These are phyloP conservation scores for Magnolia officinalis DNA, from an alignment of 164 flowering plant genomes.

Conservation along the genomic window DNA sequence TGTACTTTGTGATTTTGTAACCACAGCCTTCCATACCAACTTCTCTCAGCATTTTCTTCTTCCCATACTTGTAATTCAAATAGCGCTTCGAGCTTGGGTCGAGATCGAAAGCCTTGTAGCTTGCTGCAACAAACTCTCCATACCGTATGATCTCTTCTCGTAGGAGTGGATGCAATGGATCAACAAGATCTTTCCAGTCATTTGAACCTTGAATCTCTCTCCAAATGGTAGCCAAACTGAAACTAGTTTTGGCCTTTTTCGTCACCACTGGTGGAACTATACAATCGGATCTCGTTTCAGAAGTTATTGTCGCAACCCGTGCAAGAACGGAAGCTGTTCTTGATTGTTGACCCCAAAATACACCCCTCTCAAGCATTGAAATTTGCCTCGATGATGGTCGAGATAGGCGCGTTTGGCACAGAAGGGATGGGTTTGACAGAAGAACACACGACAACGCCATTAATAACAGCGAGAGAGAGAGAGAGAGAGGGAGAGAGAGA, in stretches of 20 bases:
- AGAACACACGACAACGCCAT: constrained; percentile 11
- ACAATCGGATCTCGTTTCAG: neutral
- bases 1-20: constrained; percentile 67
- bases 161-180: constrained; percentile 64
- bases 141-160: constrained; percentile 61
- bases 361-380: neutral
- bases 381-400: neutral
- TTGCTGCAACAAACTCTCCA: constrained; percentile 58
- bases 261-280: neutral
- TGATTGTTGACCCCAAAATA: neutral
- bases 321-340: neutral
- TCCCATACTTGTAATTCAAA: constrained; percentile 68
- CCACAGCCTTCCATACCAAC: constrained; percentile 53
- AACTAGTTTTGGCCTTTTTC: neutral
- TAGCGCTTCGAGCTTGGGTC: constrained; percentile 56
- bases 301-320: neutral
- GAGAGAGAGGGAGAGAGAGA: neutral
- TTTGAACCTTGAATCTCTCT: constrained; percentile 60
- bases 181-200: constrained; percentile 60
- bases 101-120: constrained; percentile 74
- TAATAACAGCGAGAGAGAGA: neutral
- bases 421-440: neutral
- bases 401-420: neutral
- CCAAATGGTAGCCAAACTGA: constrained; percentile 40
- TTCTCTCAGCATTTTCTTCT: constrained; percentile 37